Evolutionary conservation across 768 basidiomycete genomes (phyloP).

Genomic region (Dioszegia aurantiaca): DNA sequence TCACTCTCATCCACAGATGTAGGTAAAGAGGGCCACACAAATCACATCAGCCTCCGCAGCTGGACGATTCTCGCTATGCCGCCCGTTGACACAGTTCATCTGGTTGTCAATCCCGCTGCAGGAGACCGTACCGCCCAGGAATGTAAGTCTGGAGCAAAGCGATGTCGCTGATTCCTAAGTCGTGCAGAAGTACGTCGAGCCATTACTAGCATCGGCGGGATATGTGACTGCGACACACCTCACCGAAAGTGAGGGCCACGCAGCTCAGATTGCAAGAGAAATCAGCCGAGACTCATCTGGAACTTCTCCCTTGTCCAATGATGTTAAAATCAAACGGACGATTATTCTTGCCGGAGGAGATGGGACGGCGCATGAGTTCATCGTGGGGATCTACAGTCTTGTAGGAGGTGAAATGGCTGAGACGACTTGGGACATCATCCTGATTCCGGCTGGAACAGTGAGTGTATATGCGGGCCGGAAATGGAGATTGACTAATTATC

Average conservation of each 20-base stretch:
- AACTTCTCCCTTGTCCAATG: not conserved
- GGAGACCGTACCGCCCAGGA: conserved; percentile 62
- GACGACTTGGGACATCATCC: conserved; percentile 33
- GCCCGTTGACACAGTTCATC: conserved; percentile 47
- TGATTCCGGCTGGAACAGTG: conserved; percentile 43
- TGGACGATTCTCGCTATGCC: too few relatives aligned
- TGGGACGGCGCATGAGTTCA: conserved; percentile 85
- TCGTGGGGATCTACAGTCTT: conserved; percentile 59
- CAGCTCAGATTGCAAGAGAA: conserved; percentile 30
- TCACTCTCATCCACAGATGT: too few relatives aligned
- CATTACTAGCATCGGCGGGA: not conserved
- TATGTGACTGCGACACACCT: conserved; percentile 7
- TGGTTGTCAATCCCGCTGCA: conserved; percentile 73
- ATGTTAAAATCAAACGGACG: not conserved
- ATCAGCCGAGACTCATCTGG: not conserved
- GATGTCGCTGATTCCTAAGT: conserved; percentile 48
- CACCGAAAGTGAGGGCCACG: conserved; percentile 56
- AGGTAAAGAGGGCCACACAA: too few relatives aligned
- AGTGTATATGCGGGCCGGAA: conserved; percentile 18
- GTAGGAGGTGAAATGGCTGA: not conserved
- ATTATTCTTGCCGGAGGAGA: conserved; percentile 66
- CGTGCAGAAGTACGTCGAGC: conserved; percentile 57
- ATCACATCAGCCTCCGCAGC: too few relatives aligned
- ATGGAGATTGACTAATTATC: too few relatives aligned
- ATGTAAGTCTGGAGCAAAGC: conserved; percentile 47